These are phyloP conservation scores for Candida montana DNA, from an alignment of 805 yeast species.

Conservation along the genomic window DNA sequence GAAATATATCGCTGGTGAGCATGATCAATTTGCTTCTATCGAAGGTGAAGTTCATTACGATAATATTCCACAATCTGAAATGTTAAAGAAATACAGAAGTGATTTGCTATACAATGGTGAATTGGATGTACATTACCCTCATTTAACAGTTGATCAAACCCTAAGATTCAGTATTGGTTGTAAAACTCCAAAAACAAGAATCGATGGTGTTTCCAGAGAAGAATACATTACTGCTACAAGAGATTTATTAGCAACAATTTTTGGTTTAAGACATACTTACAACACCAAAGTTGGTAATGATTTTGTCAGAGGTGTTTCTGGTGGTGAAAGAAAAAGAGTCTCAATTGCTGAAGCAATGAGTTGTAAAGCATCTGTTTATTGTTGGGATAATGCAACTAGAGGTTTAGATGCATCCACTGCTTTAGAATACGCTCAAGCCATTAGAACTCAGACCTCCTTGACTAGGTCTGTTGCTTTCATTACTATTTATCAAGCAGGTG, in stretches of 20 bases:
- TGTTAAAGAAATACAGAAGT: slow-evolving; percentile 51
- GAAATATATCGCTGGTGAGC: slow-evolving; percentile 57
- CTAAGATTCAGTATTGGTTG: slow-evolving; percentile 63
- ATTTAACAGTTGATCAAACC: slow-evolving; percentile 69
- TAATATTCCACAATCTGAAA: slow-evolving; percentile 53
- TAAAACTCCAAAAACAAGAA: slow-evolving; percentile 55
- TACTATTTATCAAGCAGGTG: slow-evolving; percentile 68
- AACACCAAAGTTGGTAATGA: slow-evolving; percentile 60
- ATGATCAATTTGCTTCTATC: slow-evolving; percentile 22
- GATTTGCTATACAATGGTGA: slow-evolving; percentile 57
- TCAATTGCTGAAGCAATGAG: slow-evolving; percentile 75
- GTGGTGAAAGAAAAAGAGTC: slow-evolving; percentile 84
- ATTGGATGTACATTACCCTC: slow-evolving; percentile 72
- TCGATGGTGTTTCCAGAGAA: slow-evolving; percentile 40
- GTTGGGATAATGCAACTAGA: slow-evolving; percentile 83
- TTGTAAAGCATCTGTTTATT: slow-evolving; percentile 55
- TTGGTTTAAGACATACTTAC: slow-evolving; percentile 56
- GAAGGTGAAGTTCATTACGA: slow-evolving; percentile 58
- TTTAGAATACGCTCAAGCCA: slow-evolving; percentile 61
- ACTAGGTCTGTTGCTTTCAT: slow-evolving; percentile 52
- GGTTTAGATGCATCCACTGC: slow-evolving; percentile 86
- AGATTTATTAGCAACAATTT: slow-evolving; percentile 46
- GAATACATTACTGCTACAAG: slow-evolving; percentile 44
- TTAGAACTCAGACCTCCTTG: slow-evolving; percentile 56
- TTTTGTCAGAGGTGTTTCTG: slow-evolving; percentile 67